phyloP scores from a whole-genome alignment of 148 eudicot genomes.

The Selenicereus undatus region DNA sequence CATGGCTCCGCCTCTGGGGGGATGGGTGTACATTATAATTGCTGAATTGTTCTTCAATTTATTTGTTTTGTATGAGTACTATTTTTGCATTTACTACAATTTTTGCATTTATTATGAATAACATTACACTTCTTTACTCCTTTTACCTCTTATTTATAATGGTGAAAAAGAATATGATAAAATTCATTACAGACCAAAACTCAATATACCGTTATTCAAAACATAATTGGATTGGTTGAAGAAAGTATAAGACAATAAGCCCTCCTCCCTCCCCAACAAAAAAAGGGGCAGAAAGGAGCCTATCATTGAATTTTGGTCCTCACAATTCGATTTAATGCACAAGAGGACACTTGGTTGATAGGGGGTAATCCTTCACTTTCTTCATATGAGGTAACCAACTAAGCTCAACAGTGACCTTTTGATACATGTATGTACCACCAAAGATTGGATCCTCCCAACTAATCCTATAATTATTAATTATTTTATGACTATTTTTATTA shows the following conservation, averaged over 20 bases:
- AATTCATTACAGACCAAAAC: too few relatives aligned
- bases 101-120: too few relatives aligned
- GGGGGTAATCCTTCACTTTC: background rate
- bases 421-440: background rate
- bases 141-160: too few relatives aligned
- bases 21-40: background rate
- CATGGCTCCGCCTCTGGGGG: too few relatives aligned
- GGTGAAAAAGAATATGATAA: too few relatives aligned
- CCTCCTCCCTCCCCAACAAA: too few relatives aligned
- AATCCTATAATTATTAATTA: background rate
- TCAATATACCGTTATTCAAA: too few relatives aligned
- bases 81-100: too few relatives aligned
- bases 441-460: background rate
- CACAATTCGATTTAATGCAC: background rate
- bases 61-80: too few relatives aligned
- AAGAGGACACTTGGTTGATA: background rate
- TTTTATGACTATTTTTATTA: background rate
- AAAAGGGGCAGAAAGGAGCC: background rate
- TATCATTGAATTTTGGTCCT: background rate
- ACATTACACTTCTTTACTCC: too few relatives aligned
- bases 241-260: too few relatives aligned
- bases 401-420: conserved; percentile 2
- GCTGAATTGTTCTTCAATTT: background rate
- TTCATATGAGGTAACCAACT: background rate
- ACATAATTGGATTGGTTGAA: background rate